Percentiles rank a stretch among this genome's conserved stretches.
Conservation (phyloP, 164 flowering plant genomes). For the Santalum album region DNA sequence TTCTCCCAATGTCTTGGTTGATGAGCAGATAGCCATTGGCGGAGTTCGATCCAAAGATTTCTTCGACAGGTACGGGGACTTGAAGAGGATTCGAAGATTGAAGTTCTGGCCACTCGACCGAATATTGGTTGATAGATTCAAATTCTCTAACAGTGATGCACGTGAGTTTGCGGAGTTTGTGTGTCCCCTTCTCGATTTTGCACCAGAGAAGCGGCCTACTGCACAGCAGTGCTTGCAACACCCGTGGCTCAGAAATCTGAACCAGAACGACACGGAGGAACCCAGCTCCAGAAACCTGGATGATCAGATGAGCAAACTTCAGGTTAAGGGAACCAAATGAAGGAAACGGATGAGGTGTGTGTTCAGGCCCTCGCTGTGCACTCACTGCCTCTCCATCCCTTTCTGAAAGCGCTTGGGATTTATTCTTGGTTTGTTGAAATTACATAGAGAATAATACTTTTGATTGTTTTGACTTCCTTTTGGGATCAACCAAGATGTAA, state of each 20-base stretch:
- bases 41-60: constrained; percentile 78
- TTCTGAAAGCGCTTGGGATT: no score
- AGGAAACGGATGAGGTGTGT: constrained; percentile 11
- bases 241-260: constrained; percentile 55
- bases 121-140: constrained; percentile 59
- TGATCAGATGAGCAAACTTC: constrained; percentile 48
- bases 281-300: constrained; percentile 27
- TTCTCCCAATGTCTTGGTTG: background rate
- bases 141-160: constrained; percentile 60
- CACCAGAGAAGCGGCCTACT: constrained; percentile 89
- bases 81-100: constrained; percentile 81
- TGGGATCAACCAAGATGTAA: no score
- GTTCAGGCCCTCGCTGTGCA: no score
- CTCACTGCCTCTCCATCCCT: no score
- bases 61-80: constrained; percentile 86
- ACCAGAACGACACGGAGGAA: constrained; percentile 21
- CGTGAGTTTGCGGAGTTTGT: constrained; percentile 68
- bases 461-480: no score
- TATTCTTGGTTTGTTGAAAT: no score
- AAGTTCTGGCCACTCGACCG: constrained; percentile 63
- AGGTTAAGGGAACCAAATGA: constrained; percentile 40
- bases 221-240: constrained; percentile 80
- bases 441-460: no score
- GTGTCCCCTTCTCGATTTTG: constrained; percentile 72
- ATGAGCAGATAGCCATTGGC: constrained; percentile 57